phyloP scores from a whole-genome alignment of 2,329 filamentous ascomycete genomes.

The Curvularia spicifera region DNA sequence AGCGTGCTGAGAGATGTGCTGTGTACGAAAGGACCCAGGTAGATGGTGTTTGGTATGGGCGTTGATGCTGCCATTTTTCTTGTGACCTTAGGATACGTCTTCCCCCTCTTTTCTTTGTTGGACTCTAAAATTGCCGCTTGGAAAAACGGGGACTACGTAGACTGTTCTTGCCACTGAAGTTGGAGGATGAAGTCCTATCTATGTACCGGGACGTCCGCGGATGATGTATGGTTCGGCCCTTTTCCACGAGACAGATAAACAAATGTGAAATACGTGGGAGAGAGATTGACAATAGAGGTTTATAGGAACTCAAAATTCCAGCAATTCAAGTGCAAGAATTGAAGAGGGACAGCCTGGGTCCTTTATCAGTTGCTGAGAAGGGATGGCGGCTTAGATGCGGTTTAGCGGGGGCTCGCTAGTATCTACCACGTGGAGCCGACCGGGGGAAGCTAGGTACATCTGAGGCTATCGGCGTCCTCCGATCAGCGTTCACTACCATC shows the following conservation, averaged over 20 bases:
- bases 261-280: not conserved
- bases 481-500: slow-evolving; percentile 14
- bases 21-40: slow-evolving; percentile 68
- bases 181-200: not conserved
- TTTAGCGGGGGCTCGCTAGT: slow-evolving; percentile 26
- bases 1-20: slow-evolving; percentile 56
- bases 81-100: not conserved
- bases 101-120: not conserved
- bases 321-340: not conserved
- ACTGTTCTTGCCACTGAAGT: slow-evolving; percentile 3
- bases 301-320: not conserved
- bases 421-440: slow-evolving; percentile 26
- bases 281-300: not conserved
- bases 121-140: not conserved
- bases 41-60: slow-evolving; percentile 53
- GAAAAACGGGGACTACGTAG: not conserved
- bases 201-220: not conserved
- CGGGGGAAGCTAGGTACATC: slow-evolving; percentile 8
- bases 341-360: slow-evolving; percentile 1
- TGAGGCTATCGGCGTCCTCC: slow-evolving; percentile 26
- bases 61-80: slow-evolving; percentile 42
- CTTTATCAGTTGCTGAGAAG: slow-evolving; percentile 27
- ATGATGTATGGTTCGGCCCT: not conserved
- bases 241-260: not conserved
- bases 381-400: slow-evolving; percentile 13